phyloP scores from a whole-genome alignment of 306 rosid genomes.

The Crotalaria pallida region DNA sequence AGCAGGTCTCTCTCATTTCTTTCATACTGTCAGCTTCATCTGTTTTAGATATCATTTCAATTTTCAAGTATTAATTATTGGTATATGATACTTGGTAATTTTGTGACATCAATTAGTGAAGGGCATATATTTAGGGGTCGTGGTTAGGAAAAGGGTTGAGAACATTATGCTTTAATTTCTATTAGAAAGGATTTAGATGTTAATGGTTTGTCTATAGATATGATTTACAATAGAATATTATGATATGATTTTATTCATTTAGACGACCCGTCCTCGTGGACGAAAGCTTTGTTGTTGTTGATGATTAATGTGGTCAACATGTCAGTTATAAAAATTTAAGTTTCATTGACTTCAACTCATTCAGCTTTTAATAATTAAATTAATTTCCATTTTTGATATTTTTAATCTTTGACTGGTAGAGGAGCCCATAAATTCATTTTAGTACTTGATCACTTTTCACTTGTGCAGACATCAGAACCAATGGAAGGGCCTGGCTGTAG shows the following conservation, averaged over 20 bases:
- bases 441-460: conserved; percentile 8
- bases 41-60: conserved; percentile 1
- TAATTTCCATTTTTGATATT: neutral
- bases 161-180: neutral
- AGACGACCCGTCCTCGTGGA: no score
- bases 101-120: neutral
- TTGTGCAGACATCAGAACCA: conserved; percentile 56
- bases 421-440: conserved; percentile 1
- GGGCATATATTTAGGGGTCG: neutral
- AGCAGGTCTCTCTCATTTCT: conserved; percentile 48
- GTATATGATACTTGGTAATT: neutral
- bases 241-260: no score
- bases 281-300: no score
- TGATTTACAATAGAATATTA: no score
- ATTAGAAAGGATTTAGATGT: no score
- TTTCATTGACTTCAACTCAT: neutral
- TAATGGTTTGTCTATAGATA: no score
- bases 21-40: neutral
- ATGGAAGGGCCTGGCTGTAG: conserved; percentile 41
- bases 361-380: neutral
- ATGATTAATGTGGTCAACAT: neutral
- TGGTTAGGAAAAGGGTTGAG: neutral
- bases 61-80: conserved; percentile 13
- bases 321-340: neutral
- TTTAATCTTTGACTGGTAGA: neutral